These are phyloP conservation scores for Funneliformis mosseae DNA, from an alignment of 192 early-diverging fungal genomes.

Conservation along the genomic window DNA sequence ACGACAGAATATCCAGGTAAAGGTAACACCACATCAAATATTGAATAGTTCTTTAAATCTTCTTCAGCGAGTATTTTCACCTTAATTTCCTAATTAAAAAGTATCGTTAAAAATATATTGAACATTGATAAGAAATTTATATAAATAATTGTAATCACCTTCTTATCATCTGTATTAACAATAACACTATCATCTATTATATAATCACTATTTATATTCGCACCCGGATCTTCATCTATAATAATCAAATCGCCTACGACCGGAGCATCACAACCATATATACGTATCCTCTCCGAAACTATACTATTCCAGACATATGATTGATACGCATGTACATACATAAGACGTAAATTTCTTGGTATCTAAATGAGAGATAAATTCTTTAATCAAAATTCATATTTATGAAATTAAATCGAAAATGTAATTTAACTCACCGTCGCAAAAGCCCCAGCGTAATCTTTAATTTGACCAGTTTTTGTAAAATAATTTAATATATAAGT, in stretches of 20 bases:
- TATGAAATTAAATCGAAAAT: not conserved
- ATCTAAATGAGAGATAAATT: constrained; percentile 52
- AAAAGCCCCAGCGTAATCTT: constrained; percentile 65
- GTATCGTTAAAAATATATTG: constrained; percentile 15
- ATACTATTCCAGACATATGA: constrained; percentile 92
- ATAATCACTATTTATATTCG: constrained; percentile 24
- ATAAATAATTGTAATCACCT: constrained; percentile 26
- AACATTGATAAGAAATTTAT: constrained; percentile 22
- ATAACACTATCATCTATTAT: constrained; percentile 40
- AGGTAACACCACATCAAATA: constrained; percentile 92
- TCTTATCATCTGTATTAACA: constrained; percentile 32
- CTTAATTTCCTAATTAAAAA: constrained; percentile 33
- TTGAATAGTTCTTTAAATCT: constrained; percentile 68
- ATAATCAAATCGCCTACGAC: constrained; percentile 88
- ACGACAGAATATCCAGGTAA: constrained; percentile 77
- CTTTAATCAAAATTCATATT: not conserved
- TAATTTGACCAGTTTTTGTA: constrained; percentile 45
- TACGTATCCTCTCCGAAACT: constrained; percentile 69
- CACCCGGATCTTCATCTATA: constrained; percentile 35
- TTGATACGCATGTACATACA: constrained; percentile 98
- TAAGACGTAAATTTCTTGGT: constrained; percentile 79
- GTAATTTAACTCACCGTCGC: constrained; percentile 46
- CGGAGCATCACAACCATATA: constrained; percentile 63
- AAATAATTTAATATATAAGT: constrained; percentile 64
- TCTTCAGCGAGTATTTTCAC: constrained; percentile 66